phyloP scores from a whole-genome alignment of 805 yeast species.

The Monosporozyma servazzii region DNA sequence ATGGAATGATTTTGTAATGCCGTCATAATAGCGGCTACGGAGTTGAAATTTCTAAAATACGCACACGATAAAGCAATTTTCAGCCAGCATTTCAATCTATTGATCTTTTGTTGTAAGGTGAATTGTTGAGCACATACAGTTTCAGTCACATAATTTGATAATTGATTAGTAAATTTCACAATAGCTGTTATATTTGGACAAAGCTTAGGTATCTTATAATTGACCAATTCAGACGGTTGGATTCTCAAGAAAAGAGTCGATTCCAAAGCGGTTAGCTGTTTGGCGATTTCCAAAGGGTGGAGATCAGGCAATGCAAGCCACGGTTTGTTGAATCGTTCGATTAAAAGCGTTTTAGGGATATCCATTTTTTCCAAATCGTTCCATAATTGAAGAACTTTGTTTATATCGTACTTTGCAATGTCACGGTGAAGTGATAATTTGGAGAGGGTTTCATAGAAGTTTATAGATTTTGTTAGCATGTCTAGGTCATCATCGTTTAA shows the following conservation, averaged over 20 bases:
- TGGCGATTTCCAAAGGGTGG: slow-evolving; percentile 67
- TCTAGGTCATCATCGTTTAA: slow-evolving; percentile 30
- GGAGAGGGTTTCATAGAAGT: slow-evolving; percentile 34
- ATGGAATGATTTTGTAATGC: slow-evolving; percentile 64
- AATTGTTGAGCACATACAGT: slow-evolving; percentile 48
- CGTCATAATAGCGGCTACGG: slow-evolving; percentile 71
- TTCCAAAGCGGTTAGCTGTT: slow-evolving; percentile 67
- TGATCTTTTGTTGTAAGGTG: slow-evolving; percentile 40
- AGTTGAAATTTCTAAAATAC: slow-evolving; percentile 66
- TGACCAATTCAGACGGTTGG: slow-evolving; percentile 55
- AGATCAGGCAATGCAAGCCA: slow-evolving; percentile 32
- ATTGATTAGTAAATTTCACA: slow-evolving; percentile 57
- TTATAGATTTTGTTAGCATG: slow-evolving; percentile 36
- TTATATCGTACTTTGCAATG: not conserved
- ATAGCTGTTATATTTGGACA: slow-evolving; percentile 59
- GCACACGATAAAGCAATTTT: slow-evolving; percentile 64
- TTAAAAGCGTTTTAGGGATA: not conserved
- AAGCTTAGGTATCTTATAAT: slow-evolving; percentile 47
- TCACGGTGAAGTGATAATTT: not conserved
- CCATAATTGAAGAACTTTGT: slow-evolving; percentile 6
- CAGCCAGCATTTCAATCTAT: slow-evolving; percentile 59
- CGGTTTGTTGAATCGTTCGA: slow-evolving; percentile 10
- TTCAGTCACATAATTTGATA: slow-evolving; percentile 66
- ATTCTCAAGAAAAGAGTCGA: slow-evolving; percentile 55
- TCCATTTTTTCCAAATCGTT: not conserved